Evolutionary conservation across 148 eudicot species (phyloP).

Genomic region (Nepenthes mirabilis): DNA sequence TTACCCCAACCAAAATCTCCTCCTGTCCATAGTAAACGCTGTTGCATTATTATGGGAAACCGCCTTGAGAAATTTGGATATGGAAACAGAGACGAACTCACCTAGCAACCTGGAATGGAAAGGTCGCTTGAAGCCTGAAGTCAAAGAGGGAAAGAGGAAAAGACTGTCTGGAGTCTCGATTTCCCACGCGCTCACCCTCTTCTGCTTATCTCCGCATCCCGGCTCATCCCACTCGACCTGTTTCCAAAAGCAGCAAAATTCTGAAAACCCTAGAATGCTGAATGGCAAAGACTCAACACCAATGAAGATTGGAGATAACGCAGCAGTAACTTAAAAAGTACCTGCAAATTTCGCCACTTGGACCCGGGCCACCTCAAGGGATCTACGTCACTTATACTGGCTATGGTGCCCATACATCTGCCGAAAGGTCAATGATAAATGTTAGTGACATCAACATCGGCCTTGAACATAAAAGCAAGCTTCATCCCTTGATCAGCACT

Average conservation of each 20-base stretch:
- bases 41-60: slow-evolving; percentile 7
- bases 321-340: slow-evolving; percentile 1
- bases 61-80: background rate
- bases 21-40: slow-evolving; percentile 6
- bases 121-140: slow-evolving; percentile 68
- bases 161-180: slow-evolving; percentile 94
- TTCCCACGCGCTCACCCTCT: slow-evolving; percentile 80
- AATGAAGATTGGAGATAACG: too few relatives aligned
- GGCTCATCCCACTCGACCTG: slow-evolving; percentile 98
- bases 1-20: slow-evolving; percentile 58
- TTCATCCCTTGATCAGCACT: too few relatives aligned
- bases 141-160: slow-evolving; percentile 80
- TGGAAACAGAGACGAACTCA: slow-evolving; percentile 14
- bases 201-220: slow-evolving; percentile 73
- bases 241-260: slow-evolving; percentile 2
- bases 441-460: background rate
- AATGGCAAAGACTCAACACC: background rate
- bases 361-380: slow-evolving; percentile 89
- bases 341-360: slow-evolving; percentile 93
- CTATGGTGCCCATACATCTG: slow-evolving; percentile 89
- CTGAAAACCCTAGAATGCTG: background rate
- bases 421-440: slow-evolving; percentile 3
- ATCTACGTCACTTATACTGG: slow-evolving; percentile 67
- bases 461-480: background rate
- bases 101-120: slow-evolving; percentile 53